A percentile compares a stretch with the other conserved stretches of the same genome.
Conservation (phyloP, 495 filamentous ascomycete genomes). For the Lasiosphaeria hispida region DNA sequence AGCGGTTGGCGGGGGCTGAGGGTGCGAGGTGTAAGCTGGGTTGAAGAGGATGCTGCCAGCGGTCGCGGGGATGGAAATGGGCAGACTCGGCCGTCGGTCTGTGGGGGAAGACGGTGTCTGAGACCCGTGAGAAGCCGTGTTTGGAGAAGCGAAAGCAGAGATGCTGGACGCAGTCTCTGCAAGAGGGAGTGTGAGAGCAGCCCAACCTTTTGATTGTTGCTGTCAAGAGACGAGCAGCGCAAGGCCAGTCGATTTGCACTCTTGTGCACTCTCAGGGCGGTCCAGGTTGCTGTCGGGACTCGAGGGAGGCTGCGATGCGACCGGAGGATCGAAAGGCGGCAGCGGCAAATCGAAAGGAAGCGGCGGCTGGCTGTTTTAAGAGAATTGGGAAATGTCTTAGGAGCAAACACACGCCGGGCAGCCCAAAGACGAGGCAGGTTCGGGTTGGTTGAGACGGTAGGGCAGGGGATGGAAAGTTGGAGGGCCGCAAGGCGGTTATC, state of each 20-base stretch:
- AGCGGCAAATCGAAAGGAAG: no score
- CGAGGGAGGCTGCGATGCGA: no score
- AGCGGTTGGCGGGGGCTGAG: slow-evolving; percentile 27
- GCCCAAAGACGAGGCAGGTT: no score
- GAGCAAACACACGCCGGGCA: no score
- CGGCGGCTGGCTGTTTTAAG: no score
- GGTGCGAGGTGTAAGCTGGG: slow-evolving; percentile 26
- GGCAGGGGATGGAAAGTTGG: no score
- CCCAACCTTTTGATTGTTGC: slow-evolving; percentile 11
- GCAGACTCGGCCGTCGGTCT: slow-evolving; percentile 14
- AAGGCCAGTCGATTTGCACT: not conserved
- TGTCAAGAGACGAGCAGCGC: not conserved
- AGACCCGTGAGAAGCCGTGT: slow-evolving; percentile 31
- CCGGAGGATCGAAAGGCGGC: no score
- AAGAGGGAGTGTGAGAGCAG: slow-evolving; percentile 8
- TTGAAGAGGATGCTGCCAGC: slow-evolving; percentile 46
- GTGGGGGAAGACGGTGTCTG: slow-evolving; percentile 9
- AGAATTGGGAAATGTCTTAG: no score
- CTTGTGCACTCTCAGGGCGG: not conserved
- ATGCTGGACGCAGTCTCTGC: slow-evolving; percentile 29
- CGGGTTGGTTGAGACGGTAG: no score
- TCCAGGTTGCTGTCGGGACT: no score
- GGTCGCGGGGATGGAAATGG: slow-evolving; percentile 24
- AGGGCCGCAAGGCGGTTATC: no score
- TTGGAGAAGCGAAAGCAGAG: slow-evolving; percentile 23